phyloP scores from a whole-genome alignment of 306 rosid genomes.

The Trifolium fragiferum region DNA sequence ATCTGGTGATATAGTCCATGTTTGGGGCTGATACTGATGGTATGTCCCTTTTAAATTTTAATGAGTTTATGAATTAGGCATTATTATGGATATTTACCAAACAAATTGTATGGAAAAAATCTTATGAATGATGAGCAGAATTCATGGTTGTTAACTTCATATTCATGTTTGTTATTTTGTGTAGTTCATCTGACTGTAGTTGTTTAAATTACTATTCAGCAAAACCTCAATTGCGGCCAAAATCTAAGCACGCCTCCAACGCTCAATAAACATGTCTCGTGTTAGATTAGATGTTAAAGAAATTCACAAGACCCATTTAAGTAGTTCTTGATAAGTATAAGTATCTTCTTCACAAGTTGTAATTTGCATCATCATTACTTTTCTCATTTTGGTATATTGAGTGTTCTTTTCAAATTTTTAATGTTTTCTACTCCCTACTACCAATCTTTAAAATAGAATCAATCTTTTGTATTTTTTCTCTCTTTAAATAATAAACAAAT shows the following conservation, averaged over 20 bases:
- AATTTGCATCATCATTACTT: background rate
- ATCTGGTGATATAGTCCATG: background rate
- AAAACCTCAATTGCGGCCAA: too few relatives aligned
- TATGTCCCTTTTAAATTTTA: background rate
- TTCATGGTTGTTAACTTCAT: background rate
- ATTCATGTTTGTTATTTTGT: background rate
- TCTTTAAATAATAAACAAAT: too few relatives aligned
- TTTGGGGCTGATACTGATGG: background rate
- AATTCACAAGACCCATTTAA: too few relatives aligned
- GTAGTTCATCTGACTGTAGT: background rate
- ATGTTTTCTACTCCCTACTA: too few relatives aligned
- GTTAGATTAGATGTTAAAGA: background rate
- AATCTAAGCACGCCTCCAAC: too few relatives aligned
- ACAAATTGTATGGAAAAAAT: background rate
- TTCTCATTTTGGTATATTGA: background rate
- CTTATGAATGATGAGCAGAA: background rate
- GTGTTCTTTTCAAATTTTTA: background rate
- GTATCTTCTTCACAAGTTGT: background rate
- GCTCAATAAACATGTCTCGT: background rate
- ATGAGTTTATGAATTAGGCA: constrained; percentile 8
- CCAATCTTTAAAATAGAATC: too few relatives aligned
- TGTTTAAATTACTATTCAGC: background rate
- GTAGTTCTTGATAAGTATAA: background rate
- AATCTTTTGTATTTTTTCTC: background rate
- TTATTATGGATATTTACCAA: background rate